Base-by-base conservation (phyloP, 768 basidiomycete species). In the Suillus variegatus region DNA sequence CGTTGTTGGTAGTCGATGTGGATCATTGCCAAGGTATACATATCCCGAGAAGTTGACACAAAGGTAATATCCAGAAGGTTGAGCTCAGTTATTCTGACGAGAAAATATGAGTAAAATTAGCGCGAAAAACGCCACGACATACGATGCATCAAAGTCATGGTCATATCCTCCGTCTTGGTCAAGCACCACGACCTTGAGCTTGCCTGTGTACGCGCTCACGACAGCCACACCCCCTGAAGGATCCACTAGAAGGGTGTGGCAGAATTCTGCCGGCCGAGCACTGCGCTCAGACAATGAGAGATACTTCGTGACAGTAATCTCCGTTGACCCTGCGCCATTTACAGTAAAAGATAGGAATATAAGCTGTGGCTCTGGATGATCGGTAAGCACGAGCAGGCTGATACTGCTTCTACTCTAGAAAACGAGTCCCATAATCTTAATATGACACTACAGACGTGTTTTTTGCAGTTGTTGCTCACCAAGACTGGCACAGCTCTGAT, bases 321-420 rank as follows among this genome's bases (percentile, higher is more conserved):
- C 62, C 32, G 60, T 67, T 40, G 73, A 73, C 22, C 77, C 79
- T 49, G 65, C 71, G 14, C 75, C 71, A 41, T 79, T 73, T 44
- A 81, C 78, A 3, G 74, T 74, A 71, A 88, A 90, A 4, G 78
- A 73, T 47, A 94, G 78, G 67, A 93, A 81, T 43, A 93, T 75
- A 14, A 94, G 81, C 66, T 88, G 86, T 10, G 92, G 90, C 41
- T 91, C 86, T 1, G 92, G 92, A 69, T 93, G 91, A 65, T 91
- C 91, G 0, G 90, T 84, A 72, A 94, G 81, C 40, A 92, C 81
- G 25, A 92, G 73, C 16, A 94, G 36, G 81, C 82, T 68, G 77
- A 79, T 43, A 70, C 66, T 51, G 78, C 79, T 63, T 78, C 79
- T 78, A 70, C 70, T 67, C 66, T 69, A 62, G 66, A 47, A 32